Evolutionary conservation across 371 early-diverging fungal species (phyloP), one percentile per base, ranked within the genome.

Genomic region (Circinella minor): DNA sequence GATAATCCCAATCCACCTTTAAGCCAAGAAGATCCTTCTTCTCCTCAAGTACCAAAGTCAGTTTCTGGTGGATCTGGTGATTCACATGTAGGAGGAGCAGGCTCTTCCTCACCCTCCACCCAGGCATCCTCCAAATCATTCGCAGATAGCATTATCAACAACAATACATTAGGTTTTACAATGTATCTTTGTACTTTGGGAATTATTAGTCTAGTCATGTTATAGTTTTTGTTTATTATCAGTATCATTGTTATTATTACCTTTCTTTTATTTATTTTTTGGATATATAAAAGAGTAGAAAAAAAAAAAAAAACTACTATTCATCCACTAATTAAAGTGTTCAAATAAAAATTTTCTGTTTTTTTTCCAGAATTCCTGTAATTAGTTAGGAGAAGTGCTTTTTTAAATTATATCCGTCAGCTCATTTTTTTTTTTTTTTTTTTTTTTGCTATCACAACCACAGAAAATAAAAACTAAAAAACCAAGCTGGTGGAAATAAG

Each of bases 1-100:
- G 71, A 77, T 14, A 63, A 71, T 20, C 36, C 66, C 13, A 49
- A 66, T 51, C 71, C 71, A 36, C 69, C 69, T 13, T 39, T 69
- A 1, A 57, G 55, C 17, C 55, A 39, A 17, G 36, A 63, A 18
- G 68, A 55, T 39, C 55, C 66, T 4, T 37, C 39, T 39, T 27
- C 34, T 10, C 63, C 63, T 18, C 63, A 63, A 63, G 38, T 17
- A 34, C 63, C 63, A 7, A 36, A 20, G 5, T 5, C 57, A 7
- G 14, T 27, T 10, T 57, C 57, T 27, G 57, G 14, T n/a, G 20
- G n/a, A 34, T 27, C 57, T n/a, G 14, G 36, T 27, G 34, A 34
- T 10, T 27, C n/a, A 57, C 20, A 57, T 57, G 5, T 27, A 5
- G 57, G 36, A 15, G 20, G 54, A 17, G n/a, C n/a, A n/a, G 27